Conservation (phyloP, 164 flowering plant genomes). For the Tetrastigma voinierianum region DNA sequence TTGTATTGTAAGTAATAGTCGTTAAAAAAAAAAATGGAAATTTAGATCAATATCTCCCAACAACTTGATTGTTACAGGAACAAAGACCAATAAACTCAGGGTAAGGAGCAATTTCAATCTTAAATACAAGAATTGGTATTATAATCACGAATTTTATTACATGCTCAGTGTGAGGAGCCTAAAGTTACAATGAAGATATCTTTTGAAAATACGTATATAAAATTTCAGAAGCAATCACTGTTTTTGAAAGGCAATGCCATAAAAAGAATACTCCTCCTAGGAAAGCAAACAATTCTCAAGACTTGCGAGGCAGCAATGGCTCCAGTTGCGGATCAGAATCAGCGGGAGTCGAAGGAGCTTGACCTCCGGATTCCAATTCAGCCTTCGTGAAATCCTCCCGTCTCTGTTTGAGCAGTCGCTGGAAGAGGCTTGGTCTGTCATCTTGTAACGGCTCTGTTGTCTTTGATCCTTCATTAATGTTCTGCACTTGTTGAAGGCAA, state of each 20-base stretch:
- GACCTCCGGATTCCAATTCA: slow-evolving; percentile 51
- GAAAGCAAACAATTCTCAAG: slow-evolving; percentile 5
- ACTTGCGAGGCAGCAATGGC: slow-evolving; percentile 40
- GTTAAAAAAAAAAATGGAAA: too few relatives aligned
- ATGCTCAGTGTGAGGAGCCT: background rate
- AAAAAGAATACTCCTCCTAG: background rate
- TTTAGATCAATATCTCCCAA: too few relatives aligned
- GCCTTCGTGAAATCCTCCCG: slow-evolving; percentile 31
- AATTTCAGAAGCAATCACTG: background rate
- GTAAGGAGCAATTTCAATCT: too few relatives aligned
- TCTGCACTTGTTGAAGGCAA: slow-evolving; percentile 82
- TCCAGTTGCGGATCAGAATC: slow-evolving; percentile 33
- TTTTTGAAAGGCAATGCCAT: slow-evolving; percentile 10
- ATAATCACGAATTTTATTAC: too few relatives aligned
- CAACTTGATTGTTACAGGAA: too few relatives aligned
- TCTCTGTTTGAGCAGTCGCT: slow-evolving; percentile 38
- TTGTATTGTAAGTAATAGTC: too few relatives aligned
- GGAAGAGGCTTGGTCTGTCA: slow-evolving; percentile 32
- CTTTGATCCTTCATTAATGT: slow-evolving; percentile 36
- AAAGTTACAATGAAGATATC: background rate
- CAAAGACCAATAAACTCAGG: too few relatives aligned
- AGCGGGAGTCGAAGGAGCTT: slow-evolving; percentile 6
- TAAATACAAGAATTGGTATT: too few relatives aligned
- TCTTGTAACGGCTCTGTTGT: slow-evolving; percentile 15
- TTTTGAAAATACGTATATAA: background rate